These are phyloP conservation scores for Suillus sp. DNA, from an alignment of 768 basidiomycete genomes.

Conservation along the genomic window DNA sequence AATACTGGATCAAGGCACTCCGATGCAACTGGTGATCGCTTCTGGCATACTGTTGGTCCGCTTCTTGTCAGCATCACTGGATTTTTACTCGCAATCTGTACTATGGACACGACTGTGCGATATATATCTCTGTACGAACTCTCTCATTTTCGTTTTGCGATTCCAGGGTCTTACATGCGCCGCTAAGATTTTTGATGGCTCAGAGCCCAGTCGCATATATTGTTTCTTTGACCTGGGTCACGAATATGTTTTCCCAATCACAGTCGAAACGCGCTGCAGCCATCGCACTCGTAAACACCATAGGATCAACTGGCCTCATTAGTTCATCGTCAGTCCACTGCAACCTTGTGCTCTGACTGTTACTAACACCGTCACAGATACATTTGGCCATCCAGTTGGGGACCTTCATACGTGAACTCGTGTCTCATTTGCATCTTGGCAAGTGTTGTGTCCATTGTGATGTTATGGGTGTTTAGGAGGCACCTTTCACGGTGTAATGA, in stretches of 20 bases:
- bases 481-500: constrained; percentile 45
- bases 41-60: constrained; percentile 62
- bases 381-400: constrained; percentile 68
- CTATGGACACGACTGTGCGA: constrained; percentile 60
- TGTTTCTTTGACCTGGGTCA: constrained; percentile 55
- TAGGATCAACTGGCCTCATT: constrained; percentile 79
- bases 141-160: neutral
- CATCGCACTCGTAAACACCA: constrained; percentile 76
- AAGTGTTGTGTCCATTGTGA: constrained; percentile 48
- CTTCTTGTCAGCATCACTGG: constrained; percentile 62
- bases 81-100: constrained; percentile 63
- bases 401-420: constrained; percentile 65
- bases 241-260: constrained; percentile 67
- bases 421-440: constrained; percentile 72
- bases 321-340: constrained; percentile 63
- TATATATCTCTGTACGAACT: constrained; percentile 61
- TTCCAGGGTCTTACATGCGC: neutral
- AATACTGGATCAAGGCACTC: constrained; percentile 52
- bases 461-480: constrained; percentile 48
- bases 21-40: constrained; percentile 69
- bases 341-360: neutral
- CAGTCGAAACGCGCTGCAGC: constrained; percentile 87
- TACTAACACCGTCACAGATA: constrained; percentile 40
- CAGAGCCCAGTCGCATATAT: constrained; percentile 70
- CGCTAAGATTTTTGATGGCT: constrained; percentile 68